Evolutionary conservation across 495 filamentous ascomycete genomes (phyloP).

Genomic region (Bacidia rubella): DNA sequence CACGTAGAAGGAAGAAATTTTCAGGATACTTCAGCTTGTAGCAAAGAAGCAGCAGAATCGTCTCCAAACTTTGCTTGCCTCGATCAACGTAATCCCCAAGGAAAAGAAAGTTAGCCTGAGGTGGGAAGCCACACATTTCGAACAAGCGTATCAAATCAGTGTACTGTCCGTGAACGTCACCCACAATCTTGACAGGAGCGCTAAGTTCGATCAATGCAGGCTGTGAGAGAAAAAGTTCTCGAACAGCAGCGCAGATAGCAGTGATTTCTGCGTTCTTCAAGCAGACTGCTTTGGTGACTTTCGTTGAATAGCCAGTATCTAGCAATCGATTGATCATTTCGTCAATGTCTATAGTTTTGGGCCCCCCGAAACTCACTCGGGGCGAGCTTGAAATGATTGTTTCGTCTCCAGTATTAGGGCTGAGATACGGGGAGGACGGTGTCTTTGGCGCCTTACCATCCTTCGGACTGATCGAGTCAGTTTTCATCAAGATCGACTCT

Average conservation of each 20-base stretch:
- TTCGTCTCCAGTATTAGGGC: constrained; percentile 15
- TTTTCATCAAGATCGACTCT: constrained; percentile 74
- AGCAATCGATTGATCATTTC: constrained; percentile 93
- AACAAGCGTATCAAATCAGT: constrained; percentile 96
- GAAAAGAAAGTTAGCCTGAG: constrained; percentile 87
- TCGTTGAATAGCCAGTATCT: constrained; percentile 89
- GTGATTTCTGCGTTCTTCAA: constrained; percentile 95
- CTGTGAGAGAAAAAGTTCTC: constrained; percentile 82
- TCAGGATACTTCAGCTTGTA: constrained; percentile 98
- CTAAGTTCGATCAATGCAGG: constrained; percentile 84
- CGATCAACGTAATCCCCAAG: constrained; percentile 96
- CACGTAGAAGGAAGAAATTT: constrained; percentile 95
- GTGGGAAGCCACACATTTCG: constrained; percentile 98
- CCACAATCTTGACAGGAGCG: constrained; percentile 97
- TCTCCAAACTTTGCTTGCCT: constrained; percentile 94
- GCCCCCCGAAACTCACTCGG: constrained; percentile 52
- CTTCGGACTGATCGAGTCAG: constrained; percentile 41
- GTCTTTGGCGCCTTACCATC: constrained; percentile 28
- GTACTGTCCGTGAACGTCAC: constrained; percentile 96
- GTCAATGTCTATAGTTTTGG: constrained; percentile 86
- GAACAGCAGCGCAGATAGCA: constrained; percentile 74
- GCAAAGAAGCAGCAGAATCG: constrained; percentile 86
- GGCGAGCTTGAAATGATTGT: constrained; percentile 21
- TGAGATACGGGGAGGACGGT: constrained; percentile 15
- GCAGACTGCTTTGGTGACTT: constrained; percentile 93